phyloP scores from a whole-genome alignment of 1,139 yeast genomes.

The Arxiozyma bovina region DNA sequence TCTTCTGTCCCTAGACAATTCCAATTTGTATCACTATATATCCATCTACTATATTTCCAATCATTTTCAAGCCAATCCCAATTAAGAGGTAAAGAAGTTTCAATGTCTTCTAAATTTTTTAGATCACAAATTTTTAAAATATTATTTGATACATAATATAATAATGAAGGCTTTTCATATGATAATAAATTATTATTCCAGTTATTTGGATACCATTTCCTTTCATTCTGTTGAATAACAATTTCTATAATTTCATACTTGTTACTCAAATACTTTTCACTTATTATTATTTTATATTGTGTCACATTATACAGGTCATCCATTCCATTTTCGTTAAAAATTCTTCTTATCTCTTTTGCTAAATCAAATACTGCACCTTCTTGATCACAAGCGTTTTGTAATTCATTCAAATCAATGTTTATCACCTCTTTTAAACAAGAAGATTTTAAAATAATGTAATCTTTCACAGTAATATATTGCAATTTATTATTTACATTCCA shows the following conservation, averaged over 20 bases:
- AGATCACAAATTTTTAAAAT: neutral
- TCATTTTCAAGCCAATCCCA: slow-evolving; percentile 28
- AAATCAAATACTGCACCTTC: neutral
- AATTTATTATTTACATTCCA: neutral
- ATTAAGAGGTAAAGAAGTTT: slow-evolving; percentile 13
- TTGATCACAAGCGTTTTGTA: neutral
- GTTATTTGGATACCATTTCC: slow-evolving; percentile 24
- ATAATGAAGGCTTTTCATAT: slow-evolving; percentile 20
- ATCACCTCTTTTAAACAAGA: neutral
- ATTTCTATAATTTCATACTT: slow-evolving; percentile 15
- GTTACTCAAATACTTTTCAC: neutral
- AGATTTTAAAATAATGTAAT: neutral
- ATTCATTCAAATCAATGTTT: neutral
- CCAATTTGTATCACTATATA: slow-evolving; percentile 26
- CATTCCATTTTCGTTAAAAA: neutral
- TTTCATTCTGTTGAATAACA: slow-evolving; percentile 22
- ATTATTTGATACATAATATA: slow-evolving; percentile 7
- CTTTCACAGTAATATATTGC: neutral
- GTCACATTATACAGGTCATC: neutral
- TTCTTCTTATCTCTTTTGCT: neutral
- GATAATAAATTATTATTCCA: slow-evolving; percentile 23
- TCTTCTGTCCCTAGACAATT: slow-evolving; percentile 17
- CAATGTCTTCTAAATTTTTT: slow-evolving; percentile 9
- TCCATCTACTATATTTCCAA: slow-evolving; percentile 25
- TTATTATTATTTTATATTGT: neutral